Percentiles rank a stretch among this genome's conserved stretches.
Conservation (phyloP, 441 rosid genomes). For the Populus tomentosa region DNA sequence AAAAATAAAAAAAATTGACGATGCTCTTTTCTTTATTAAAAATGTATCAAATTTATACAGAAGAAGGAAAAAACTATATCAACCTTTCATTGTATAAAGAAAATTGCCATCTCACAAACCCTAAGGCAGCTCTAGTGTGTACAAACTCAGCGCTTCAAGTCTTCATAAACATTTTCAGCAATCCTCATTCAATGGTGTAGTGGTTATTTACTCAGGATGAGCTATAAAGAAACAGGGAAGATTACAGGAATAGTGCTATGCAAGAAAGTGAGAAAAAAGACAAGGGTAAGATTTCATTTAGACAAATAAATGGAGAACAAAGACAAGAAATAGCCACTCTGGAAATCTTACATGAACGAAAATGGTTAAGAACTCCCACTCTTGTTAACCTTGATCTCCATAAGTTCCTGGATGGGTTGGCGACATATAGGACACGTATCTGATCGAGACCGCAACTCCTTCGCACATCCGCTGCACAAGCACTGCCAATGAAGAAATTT, state of each 20-base stretch:
- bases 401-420: constrained; percentile 67
- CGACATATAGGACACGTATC: constrained; percentile 70
- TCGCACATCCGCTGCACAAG: constrained; percentile 77
- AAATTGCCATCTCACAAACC: background rate
- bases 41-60: background rate
- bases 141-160: background rate
- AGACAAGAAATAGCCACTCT: background rate
- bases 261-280: too few species aligned
- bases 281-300: background rate
- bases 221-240: background rate
- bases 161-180: background rate
- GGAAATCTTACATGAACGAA: background rate
- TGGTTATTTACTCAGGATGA: background rate
- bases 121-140: background rate
- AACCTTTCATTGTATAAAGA: background rate
- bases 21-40: background rate
- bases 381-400: constrained; percentile 64
- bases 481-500: constrained; percentile 39
- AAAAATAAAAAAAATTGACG: background rate
- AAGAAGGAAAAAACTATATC: background rate
- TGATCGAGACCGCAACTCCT: constrained; percentile 60
- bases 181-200: background rate
- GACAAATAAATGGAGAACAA: background rate
- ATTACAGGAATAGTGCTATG: background rate
- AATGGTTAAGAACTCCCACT: background rate